Conservation (phyloP, 225 moss, liverwort and hornwort genomes). For the Sphagnum tenellum region DNA sequence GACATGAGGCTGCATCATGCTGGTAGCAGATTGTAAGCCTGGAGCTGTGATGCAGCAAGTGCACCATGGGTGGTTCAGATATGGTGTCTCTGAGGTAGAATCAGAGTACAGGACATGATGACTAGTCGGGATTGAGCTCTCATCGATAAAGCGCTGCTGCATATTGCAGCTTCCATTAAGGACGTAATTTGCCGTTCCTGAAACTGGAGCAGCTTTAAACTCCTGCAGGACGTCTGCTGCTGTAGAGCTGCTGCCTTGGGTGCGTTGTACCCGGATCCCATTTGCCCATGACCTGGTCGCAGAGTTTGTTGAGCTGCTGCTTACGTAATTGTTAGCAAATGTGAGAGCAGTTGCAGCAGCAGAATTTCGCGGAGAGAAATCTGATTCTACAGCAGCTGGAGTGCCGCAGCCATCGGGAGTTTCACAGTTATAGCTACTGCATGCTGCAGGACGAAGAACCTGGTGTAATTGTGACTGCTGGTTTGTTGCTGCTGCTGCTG, state of each 20-base stretch:
- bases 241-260: slow-evolving; percentile 31
- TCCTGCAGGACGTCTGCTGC: too few relatives aligned
- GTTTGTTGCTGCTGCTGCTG: slow-evolving; percentile 45
- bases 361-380: slow-evolving; percentile 18
- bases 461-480: slow-evolving; percentile 24
- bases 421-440: slow-evolving; percentile 29
- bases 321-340: slow-evolving; percentile 53
- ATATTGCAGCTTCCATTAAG: slow-evolving; percentile 17
- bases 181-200: background rate
- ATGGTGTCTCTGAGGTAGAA: slow-evolving; percentile 21
- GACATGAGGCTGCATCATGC: slow-evolving; percentile 31
- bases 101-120: slow-evolving; percentile 26
- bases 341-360: slow-evolving; percentile 33
- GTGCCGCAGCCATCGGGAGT: slow-evolving; percentile 78
- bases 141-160: too few relatives aligned
- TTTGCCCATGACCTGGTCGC: slow-evolving; percentile 42
- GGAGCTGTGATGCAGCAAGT: slow-evolving; percentile 47
- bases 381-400: slow-evolving; percentile 48
- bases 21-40: too few relatives aligned
- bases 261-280: slow-evolving; percentile 70
- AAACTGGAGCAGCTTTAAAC: too few relatives aligned
- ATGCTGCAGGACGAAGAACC: slow-evolving; percentile 40
- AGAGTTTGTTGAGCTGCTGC: slow-evolving; percentile 46
- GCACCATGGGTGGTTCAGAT: slow-evolving; percentile 63
- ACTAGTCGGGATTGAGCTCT: too few relatives aligned